Evolutionary conservation across 2,329 filamentous ascomycete genomes (phyloP).

Genomic region (Aspergillus floridensis): DNA sequence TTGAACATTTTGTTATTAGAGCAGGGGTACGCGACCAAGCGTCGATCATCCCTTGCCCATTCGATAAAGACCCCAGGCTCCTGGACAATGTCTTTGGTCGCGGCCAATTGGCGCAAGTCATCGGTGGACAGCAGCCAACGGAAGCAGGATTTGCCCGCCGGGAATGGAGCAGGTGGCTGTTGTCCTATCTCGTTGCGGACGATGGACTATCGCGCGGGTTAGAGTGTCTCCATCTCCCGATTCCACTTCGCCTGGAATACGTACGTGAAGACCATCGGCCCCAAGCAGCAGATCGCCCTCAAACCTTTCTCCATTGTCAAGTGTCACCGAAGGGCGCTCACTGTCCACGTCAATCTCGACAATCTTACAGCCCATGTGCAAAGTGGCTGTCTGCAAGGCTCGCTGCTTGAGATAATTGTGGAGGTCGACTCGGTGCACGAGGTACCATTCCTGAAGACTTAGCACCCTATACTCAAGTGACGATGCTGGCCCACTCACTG

Average conservation of each 20-base stretch:
- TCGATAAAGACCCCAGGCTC: conserved; percentile 41
- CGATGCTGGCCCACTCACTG: conserved; percentile 11
- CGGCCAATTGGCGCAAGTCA: conserved; percentile 11
- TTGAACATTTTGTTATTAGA: conserved; percentile 47
- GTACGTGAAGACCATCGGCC: conserved; percentile 28
- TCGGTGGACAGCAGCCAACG: conserved; percentile 25
- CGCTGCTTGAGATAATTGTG: conserved; percentile 38
- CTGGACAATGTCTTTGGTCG: conserved; percentile 14
- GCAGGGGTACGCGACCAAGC: conserved; percentile 49
- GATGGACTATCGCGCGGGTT: conserved; percentile 17
- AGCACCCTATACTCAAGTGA: background rate
- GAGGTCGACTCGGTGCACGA: conserved; percentile 44
- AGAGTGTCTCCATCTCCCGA: background rate
- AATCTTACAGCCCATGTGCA: conserved; percentile 25
- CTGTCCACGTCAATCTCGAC: conserved; percentile 14
- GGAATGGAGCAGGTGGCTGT: conserved; percentile 14
- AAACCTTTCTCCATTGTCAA: conserved; percentile 22
- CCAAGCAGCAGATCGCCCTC: conserved; percentile 24
- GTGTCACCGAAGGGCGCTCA: conserved; percentile 15
- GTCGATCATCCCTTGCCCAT: conserved; percentile 41
- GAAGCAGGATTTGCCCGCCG: conserved; percentile 26
- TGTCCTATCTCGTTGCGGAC: conserved; percentile 22
- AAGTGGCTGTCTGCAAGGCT: conserved; percentile 24
- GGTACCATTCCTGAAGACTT: conserved; percentile 27
- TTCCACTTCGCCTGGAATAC: background rate